Evolutionary conservation across 75 land plant species (phyloP), one percentile per base, ranked within the genome.

Genomic region (Pinus taeda): DNA sequence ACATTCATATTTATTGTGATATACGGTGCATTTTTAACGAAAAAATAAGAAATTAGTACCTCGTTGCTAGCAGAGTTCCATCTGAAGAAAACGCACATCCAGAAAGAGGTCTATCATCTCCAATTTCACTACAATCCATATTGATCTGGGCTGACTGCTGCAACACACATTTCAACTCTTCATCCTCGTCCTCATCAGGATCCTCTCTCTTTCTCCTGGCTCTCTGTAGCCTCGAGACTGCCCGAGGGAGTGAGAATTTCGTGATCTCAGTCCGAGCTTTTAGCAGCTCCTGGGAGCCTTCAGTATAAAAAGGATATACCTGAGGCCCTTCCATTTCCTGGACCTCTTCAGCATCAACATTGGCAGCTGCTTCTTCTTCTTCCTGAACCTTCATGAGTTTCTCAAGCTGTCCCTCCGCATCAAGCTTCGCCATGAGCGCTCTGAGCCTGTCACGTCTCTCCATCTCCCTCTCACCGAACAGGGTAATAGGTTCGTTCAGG

Each of bases 401-500:
- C 74, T 97, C 98, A 70, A 95, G 86, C 60, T 93, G 87, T 53
- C 98, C 96, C 39, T 95, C 96, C 1, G 92, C 76, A 76, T 95
- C 98, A n/a, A 93, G 87, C 81, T 79, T 84, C 36, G 90, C 96
- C 99, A 97, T 97, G 20, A 93, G 63, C 17, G 74, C 74, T 33
- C 99, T 77, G 79, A 97, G 83, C 74, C 99, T 83, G 64, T 97
- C 98, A 12, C 99, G 82, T 29, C 99, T 82, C 83, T 97, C 99
- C 99, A 97, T 97, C 87, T 97, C 99, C 57, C 96, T 84, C 84
- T 97, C 99, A 37, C 99, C 99, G 76, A 95, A 95, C 36, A 97
- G 81, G 14, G 99, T 95, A 22, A 95, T 81, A 1, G 99, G 98
- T 59, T 97, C 97, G 6, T 88, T 91, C 60, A 97, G 90, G 59